Base-by-base conservation (phyloP, 2,329 filamentous ascomycete species). In the Hypoxylon sp. region DNA sequence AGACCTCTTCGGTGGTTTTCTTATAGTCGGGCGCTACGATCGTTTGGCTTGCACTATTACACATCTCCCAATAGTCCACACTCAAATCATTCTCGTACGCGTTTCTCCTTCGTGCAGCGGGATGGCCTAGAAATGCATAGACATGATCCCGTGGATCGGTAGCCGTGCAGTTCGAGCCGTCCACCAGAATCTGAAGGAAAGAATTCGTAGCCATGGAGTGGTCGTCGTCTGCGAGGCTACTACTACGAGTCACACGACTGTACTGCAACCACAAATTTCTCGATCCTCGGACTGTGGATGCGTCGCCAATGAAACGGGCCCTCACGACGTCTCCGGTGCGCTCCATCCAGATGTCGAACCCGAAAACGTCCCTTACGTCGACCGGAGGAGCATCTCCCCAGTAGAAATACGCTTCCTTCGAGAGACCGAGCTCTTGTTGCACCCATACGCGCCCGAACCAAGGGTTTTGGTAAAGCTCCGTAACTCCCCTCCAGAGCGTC, bases 381-480 rank as follows among this genome's bases (percentile, higher is more conserved):
- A 50, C 20, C 16, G 44, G 46, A 20, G 45, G 33, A 7, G 36
- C 16, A 8, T 45, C 46, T 7, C 55, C 55, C 55, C 46, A 51
- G 20, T 36, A 51, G 18, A 59, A 44, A 5, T 26, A 33, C 3
- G 46, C 55, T n/a, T 50, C 46, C 4, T 26, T 50, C 4, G 33
- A 42, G 24, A 58, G 36, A 1, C 45, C 55, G 2, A 51, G 18
- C 12, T 59, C 46, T 22, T 59, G 46, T 28, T 51, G 46, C 18
- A 59, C 46, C 55, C 46, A 59, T 4, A 49, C 36, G n/a, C 55
- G 55, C 9, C 30, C 22, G 9, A 51, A 59, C 55, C 55, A 59
- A 22, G 32, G 8, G 28, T 44, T 51, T 14, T 42, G 36, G 44
- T 48, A 45, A 11, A 51, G n/a, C 20, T 51, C 36, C 18, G 52